Base-by-base conservation (phyloP, 2,329 filamentous ascomycete genomes). In the Paraphaeosphaeria sporulosa region DNA sequence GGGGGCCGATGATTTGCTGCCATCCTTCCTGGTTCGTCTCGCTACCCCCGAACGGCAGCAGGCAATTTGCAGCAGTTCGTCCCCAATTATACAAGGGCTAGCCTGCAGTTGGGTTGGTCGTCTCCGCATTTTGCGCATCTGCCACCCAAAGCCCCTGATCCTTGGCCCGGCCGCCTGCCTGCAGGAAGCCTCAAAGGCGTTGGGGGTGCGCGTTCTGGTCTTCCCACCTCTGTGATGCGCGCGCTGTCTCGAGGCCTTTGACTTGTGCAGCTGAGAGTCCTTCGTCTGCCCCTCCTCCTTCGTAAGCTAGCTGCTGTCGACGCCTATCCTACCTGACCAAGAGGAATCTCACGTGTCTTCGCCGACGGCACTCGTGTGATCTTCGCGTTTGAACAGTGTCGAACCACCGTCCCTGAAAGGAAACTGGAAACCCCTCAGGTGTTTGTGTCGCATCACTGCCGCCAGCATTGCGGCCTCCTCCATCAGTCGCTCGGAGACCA, bases 41-140 rank as follows among this genome's bases (percentile, higher is more conserved):
- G 71, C 72, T 72, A 64, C 69, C 68, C 71, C 73, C 71, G 71
- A 72, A 74, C 67, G 64, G 67, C 68, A 64, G 67, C 69, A 70
- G 68, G 48, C 72, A 75, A 76, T 73, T 76, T 76, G 71, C 68
- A 76, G 70, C 66, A 71, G 73, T 77, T 76, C 74, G 73, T 64
- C 72, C 70, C 72, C 64, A 74, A 74, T 73, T 68, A 73, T 71
- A 66, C 69, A 75, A 55, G 67, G 69, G 62, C 74, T 77, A 77
- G 73, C 71, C 74, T 71, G 70, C 57, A 71, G 67, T 75, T 65
- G 71, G 74, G 62, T 67, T 76, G 72, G 74, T 68, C 70, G 71
- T 78, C 75, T 76, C 75, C 75, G 75, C 75, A 77, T 78, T 78
- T 73, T 73, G 71, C 74, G 71, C 73, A 73, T 74, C 72, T 73